Percentiles rank a stretch among this genome's conserved stretches.
These are phyloP conservation scores for Medicago lupulina DNA, from an alignment of 306 rosid genomes.

Conservation along the genomic window DNA sequence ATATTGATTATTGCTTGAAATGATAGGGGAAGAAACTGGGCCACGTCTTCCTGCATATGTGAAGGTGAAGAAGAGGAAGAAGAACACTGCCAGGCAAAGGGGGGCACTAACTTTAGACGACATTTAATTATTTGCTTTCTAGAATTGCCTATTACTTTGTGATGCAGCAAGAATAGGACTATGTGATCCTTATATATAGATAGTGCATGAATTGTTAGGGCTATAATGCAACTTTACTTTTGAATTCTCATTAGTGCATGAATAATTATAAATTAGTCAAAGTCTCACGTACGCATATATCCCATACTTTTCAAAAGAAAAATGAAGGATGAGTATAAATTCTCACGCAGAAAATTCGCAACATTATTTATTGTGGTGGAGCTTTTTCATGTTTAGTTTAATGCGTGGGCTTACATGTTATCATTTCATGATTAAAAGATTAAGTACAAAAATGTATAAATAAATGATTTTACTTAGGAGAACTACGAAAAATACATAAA, in stretches of 20 bases:
- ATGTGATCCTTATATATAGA: conserved; percentile 47
- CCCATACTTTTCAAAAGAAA: conserved; percentile 18
- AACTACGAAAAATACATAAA: too few species aligned
- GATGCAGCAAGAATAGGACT: conserved; percentile 17
- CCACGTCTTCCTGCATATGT: conserved; percentile 42
- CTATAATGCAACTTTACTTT: conserved; percentile 43
- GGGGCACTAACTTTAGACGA: conserved; percentile 50
- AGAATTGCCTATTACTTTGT: conserved; percentile 21
- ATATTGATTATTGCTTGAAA: conserved; percentile 37
- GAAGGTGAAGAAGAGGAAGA: conserved; percentile 44
- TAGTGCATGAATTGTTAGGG: conserved; percentile 30
- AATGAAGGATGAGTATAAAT: background rate
- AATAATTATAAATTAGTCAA: background rate
- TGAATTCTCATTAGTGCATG: conserved; percentile 15
- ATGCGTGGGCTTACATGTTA: background rate
- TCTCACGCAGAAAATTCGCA: background rate
- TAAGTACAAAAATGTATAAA: background rate
- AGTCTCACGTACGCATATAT: background rate
- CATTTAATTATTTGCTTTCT: conserved; percentile 47
- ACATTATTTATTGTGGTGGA: conserved; percentile 5
- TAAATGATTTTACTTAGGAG: too few species aligned
- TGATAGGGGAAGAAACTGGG: conserved; percentile 40
- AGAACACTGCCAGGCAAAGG: conserved; percentile 45
- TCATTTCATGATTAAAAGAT: background rate
- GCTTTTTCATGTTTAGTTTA: background rate